Evolutionary conservation across 148 eudicot species (phyloP).

Genomic region (Dianthus caryophyllus): DNA sequence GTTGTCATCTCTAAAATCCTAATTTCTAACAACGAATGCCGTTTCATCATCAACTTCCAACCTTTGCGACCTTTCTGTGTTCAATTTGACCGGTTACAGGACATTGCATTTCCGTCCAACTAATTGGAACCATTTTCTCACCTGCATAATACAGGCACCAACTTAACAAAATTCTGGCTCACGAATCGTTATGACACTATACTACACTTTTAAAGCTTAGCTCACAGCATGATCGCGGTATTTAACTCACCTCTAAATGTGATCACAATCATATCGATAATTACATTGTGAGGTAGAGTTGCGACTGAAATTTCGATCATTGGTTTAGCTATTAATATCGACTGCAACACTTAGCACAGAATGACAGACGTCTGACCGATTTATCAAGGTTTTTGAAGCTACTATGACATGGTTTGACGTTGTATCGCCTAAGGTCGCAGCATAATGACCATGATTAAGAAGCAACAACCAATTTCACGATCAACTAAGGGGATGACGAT

Average conservation of each 20-base stretch:
- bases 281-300: no score
- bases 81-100: constrained; percentile 88
- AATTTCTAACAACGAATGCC: neutral
- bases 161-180: neutral
- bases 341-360: no score
- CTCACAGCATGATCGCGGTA: neutral
- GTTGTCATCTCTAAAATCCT: constrained; percentile 8
- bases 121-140: constrained; percentile 82
- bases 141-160: constrained; percentile 38
- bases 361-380: no score
- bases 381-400: no score
- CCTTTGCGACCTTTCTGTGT: constrained; percentile 90
- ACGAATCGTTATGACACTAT: neutral
- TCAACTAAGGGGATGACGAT: neutral
- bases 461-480: no score
- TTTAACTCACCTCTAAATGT: no score
- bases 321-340: no score
- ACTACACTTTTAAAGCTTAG: neutral
- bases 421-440: no score
- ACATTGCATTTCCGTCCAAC: constrained; percentile 99
- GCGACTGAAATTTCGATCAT: no score
- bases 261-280: no score
- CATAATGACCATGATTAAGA: no score
- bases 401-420: no score
- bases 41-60: constrained; percentile 36